phyloP scores from a whole-genome alignment of 2,329 filamentous ascomycete genomes.

The Alternaria ventricosa region DNA sequence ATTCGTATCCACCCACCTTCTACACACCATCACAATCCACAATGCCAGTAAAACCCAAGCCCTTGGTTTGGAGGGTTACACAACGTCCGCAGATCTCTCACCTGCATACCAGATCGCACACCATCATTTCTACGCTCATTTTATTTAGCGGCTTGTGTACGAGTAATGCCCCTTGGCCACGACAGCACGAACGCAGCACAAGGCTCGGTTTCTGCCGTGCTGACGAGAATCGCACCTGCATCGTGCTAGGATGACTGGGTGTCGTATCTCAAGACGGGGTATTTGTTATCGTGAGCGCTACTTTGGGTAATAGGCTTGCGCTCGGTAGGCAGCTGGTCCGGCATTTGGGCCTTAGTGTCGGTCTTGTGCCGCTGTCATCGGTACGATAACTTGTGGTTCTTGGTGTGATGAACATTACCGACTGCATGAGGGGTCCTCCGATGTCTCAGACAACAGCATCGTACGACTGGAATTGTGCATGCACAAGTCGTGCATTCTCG shows the following conservation, averaged over 20 bases:
- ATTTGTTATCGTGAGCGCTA: slow-evolving; percentile 29
- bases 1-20: slow-evolving; percentile 3
- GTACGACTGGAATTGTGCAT: neutral
- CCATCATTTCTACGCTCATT: slow-evolving; percentile 1
- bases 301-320: slow-evolving; percentile 12
- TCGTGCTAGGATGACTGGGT: slow-evolving; percentile 24
- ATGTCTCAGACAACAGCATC: neutral
- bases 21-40: slow-evolving; percentile 6
- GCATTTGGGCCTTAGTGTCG: slow-evolving; percentile 14
- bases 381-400: slow-evolving; percentile 1
- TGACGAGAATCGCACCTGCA: slow-evolving; percentile 24
- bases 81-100: slow-evolving; percentile 14
- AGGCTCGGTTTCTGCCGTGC: slow-evolving; percentile 1
- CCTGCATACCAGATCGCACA: slow-evolving; percentile 15
- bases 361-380: slow-evolving; percentile 4
- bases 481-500: neutral
- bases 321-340: slow-evolving; percentile 15
- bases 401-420: slow-evolving; percentile 6
- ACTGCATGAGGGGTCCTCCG: slow-evolving; percentile 4
- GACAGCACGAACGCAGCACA: slow-evolving; percentile 1
- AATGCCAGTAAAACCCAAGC: slow-evolving; percentile 6
- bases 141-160: neutral
- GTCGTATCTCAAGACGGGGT: neutral
- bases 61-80: slow-evolving; percentile 5
- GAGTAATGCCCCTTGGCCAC: slow-evolving; percentile 8